Evolutionary conservation across 495 filamentous ascomycete genomes (phyloP).

Genomic region (Xylaria cubensis): DNA sequence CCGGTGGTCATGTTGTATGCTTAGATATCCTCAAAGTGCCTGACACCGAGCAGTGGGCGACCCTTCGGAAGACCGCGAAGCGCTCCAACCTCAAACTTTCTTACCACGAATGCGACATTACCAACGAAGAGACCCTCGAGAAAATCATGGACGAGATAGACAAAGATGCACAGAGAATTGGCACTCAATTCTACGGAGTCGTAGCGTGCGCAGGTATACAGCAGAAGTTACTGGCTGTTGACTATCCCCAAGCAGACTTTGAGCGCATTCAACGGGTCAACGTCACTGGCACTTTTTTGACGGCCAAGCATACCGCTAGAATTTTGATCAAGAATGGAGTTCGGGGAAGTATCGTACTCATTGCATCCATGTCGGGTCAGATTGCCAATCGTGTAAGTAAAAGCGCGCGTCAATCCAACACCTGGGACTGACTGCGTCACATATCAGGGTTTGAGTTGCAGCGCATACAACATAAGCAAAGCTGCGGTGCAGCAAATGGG

Average conservation of each 20-base stretch:
- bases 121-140: constrained; percentile 1
- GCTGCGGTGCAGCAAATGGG: constrained; percentile 34
- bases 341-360: constrained; percentile 33
- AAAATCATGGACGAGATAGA: constrained; percentile 1
- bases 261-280: constrained; percentile 23
- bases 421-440: neutral
- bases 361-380: constrained; percentile 35
- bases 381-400: constrained; percentile 27
- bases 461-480: constrained; percentile 37
- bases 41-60: neutral
- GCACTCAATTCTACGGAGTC: constrained; percentile 4
- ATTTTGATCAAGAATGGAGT: constrained; percentile 20
- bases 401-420: neutral
- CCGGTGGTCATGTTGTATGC: constrained; percentile 25
- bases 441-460: constrained; percentile 26
- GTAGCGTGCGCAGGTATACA: constrained; percentile 21
- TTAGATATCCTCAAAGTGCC: constrained; percentile 11
- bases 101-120: constrained; percentile 19
- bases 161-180: neutral
- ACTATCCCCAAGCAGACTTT: constrained; percentile 21
- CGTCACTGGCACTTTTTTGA: constrained; percentile 18
- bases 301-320: constrained; percentile 8
- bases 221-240: constrained; percentile 16
- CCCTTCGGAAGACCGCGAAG: constrained; percentile 8
- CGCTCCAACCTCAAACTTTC: neutral